These are phyloP conservation scores for Backusella mclennaniae DNA, from an alignment of 192 early-diverging fungal species.

Conservation along the genomic window DNA sequence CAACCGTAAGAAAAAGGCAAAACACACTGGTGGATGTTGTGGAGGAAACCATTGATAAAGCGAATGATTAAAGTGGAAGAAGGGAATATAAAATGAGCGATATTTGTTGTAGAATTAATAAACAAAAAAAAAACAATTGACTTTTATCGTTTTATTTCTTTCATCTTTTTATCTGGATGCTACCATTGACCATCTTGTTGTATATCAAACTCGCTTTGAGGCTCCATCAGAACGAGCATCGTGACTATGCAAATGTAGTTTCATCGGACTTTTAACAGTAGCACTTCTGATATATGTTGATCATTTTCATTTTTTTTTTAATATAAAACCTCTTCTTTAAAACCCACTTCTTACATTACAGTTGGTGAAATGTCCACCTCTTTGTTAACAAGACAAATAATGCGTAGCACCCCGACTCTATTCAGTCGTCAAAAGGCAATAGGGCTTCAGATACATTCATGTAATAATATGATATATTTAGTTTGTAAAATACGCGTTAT, in stretches of 20 bases:
- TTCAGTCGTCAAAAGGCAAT: background rate
- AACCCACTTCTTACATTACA: background rate
- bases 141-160: background rate
- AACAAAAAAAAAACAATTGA: background rate
- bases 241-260: no score
- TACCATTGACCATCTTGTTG: no score
- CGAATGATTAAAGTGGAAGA: background rate
- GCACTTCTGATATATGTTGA: background rate
- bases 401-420: background rate
- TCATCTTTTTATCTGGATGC: no score
- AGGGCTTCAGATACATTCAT: background rate
- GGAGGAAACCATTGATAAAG: conserved; percentile 12
- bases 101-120: no score
- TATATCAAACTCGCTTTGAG: background rate
- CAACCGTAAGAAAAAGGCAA: conserved; percentile 19
- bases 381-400: background rate
- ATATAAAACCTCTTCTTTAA: background rate
- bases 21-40: conserved; percentile 13
- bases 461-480: background rate
- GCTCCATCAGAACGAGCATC: no score
- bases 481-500: background rate
- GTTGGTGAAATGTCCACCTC: background rate
- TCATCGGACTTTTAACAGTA: background rate
- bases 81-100: no score
- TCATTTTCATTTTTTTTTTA: background rate